Base-by-base conservation (phyloP, 768 basidiomycete species). In the Pisolithus sp. region DNA sequence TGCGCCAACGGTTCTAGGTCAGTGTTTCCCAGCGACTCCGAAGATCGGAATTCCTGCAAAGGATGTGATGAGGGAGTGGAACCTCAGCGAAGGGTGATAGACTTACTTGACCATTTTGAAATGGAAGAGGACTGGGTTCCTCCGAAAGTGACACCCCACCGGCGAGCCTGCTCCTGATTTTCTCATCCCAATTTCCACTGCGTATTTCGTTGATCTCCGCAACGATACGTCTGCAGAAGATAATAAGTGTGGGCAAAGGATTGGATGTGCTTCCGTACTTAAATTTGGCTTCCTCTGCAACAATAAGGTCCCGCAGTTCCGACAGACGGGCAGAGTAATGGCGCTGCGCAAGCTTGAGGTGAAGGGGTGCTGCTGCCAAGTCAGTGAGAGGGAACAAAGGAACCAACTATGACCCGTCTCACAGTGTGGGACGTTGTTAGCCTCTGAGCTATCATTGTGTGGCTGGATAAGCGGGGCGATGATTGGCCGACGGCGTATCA, bases 161-260 rank as follows among this genome's bases (percentile, higher is more conserved):
- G 28, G 31, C 61, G 60, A 71, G 62, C 55, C 73, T 58, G 51
- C 62, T 61, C 53, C 59, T 67, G 17, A 85, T 77, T 57, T 68
- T 69, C 46, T 74, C 71, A 59, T 87, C 85, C 79, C 82, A 81
- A 48, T 69, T 66, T 1, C 89, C 89, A 12, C 76, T 71, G 24
- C 83, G 82, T 54, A 93, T 86, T 2, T 82, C 81, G 46, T 88
- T 81, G 42, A 93, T 89, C 67, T 94, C 92, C 3, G 76, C 68
- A 18, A 83, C 74, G 13, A 93, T 73, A 31, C 67, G 68, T 67
- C 90, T 91, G 53, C 7, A 24, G 21, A 37, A 18, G 10, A 9
- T 23, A 10, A 24, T 23, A 15, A 20, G 34, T 26, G 21, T n/a
- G 8, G 7, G 48, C 26, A 15, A 20, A 44, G 17, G 31, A 17